Evolutionary conservation across 2,329 filamentous ascomycete species (phyloP).

Genomic region (Albifimbria verrucaria): DNA sequence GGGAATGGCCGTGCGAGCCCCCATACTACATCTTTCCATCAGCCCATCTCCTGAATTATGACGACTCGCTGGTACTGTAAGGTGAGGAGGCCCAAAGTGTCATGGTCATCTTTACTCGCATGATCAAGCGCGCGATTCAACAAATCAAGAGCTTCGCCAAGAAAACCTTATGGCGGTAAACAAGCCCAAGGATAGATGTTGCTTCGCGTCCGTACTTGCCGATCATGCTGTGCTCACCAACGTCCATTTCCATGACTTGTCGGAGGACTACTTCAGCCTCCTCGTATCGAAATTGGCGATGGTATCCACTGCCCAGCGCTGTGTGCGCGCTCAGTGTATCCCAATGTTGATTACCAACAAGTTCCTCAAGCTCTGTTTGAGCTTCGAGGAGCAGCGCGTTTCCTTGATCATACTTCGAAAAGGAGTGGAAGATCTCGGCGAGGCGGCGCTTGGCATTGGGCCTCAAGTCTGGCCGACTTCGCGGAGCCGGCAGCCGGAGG

Average conservation of each 20-base stretch:
- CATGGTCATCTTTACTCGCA: neutral
- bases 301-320: neutral
- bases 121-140: neutral
- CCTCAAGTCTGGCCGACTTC: neutral
- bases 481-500: neutral
- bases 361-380: neutral
- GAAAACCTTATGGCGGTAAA: neutral
- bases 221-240: neutral
- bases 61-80: neutral
- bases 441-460: neutral
- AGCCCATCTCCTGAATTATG: neutral
- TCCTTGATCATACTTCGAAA: neutral
- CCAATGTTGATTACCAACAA: neutral
- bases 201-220: neutral
- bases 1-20: too few relatives aligned
- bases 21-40: neutral
- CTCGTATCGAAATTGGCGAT: neutral
- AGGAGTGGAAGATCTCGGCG: neutral
- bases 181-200: neutral
- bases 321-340: neutral
- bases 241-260: neutral
- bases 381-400: neutral
- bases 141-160: neutral
- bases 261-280: neutral
- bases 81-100: neutral